These are phyloP conservation scores for Candida alai DNA, from an alignment of 805 yeast species.

Conservation along the genomic window DNA sequence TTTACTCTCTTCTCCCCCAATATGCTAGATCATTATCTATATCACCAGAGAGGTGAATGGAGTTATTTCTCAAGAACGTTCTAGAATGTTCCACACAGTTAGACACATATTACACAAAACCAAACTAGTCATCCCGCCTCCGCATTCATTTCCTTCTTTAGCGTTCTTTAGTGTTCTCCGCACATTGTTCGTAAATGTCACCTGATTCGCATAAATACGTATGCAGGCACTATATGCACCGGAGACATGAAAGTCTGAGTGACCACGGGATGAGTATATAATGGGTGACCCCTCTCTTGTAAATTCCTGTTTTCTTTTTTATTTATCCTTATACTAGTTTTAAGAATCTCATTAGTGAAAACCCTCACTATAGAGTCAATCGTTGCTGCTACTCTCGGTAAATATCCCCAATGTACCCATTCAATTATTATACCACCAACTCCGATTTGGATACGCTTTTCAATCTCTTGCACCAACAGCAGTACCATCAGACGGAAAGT, in stretches of 20 bases:
- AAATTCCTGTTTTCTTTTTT: neutral
- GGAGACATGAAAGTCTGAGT: neutral
- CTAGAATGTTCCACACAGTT: no score
- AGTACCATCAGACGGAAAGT: slow-evolving; percentile 6
- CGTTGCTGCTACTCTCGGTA: no score
- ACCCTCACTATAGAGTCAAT: no score
- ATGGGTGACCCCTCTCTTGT: neutral
- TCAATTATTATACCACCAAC: slow-evolving; percentile 1
- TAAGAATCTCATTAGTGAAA: neutral
- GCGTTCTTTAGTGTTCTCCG: slow-evolving; percentile 1
- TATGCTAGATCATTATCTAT: no score
- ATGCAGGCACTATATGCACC: neutral
- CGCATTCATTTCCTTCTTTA: slow-evolving; percentile 2
- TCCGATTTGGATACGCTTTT: slow-evolving; percentile 13
- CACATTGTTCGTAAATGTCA: slow-evolving; percentile 1
- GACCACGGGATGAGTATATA: neutral
- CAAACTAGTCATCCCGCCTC: neutral
- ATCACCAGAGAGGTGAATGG: no score
- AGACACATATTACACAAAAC: no score
- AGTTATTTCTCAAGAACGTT: slow-evolving; percentile 1
- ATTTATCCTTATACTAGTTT: neutral
- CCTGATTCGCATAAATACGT: neutral
- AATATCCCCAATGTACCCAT: slow-evolving; percentile 4
- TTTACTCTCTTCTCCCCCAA: no score
- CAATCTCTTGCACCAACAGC: slow-evolving; percentile 11